phyloP scores from a whole-genome alignment of 2,329 filamentous ascomycete genomes.

The Sclerotinia spermophila region DNA sequence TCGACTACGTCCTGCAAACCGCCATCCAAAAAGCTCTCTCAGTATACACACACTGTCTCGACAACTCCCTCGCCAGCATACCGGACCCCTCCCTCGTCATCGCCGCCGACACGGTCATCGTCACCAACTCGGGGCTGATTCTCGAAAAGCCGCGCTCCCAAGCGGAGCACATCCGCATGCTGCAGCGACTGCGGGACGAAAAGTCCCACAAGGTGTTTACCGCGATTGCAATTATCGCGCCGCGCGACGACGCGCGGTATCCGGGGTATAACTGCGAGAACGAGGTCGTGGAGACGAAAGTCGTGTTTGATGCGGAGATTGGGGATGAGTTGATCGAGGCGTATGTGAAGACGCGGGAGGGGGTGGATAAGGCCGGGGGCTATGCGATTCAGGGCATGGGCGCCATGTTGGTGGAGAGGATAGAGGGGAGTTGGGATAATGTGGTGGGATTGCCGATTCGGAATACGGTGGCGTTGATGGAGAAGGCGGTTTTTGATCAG shows the following conservation, averaged over 20 bases:
- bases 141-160: conserved; percentile 87
- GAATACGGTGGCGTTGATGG: conserved; percentile 73
- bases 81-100: conserved; percentile 79
- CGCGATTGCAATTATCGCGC: conserved; percentile 77
- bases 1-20: conserved; percentile 88
- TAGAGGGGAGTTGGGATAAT: conserved; percentile 90
- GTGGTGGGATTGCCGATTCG: conserved; percentile 87
- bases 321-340: conserved; percentile 82
- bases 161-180: conserved; percentile 77
- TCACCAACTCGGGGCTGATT: conserved; percentile 69
- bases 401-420: conserved; percentile 79
- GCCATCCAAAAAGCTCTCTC: conserved; percentile 78
- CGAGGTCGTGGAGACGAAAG: conserved; percentile 84
- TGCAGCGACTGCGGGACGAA: conserved; percentile 76
- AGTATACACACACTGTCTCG: conserved; percentile 48
- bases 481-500: conserved; percentile 79
- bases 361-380: conserved; percentile 91
- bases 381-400: conserved; percentile 92
- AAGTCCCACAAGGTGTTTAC: conserved; percentile 80
- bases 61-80: conserved; percentile 40
- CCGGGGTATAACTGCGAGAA: conserved; percentile 83
- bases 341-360: conserved; percentile 82
- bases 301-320: conserved; percentile 74
- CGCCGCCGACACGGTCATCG: conserved; percentile 86
- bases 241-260: conserved; percentile 71